These are phyloP conservation scores for Zoysia matrella DNA, from an alignment of 202 grass and related monocot species.

Conservation along the genomic window DNA sequence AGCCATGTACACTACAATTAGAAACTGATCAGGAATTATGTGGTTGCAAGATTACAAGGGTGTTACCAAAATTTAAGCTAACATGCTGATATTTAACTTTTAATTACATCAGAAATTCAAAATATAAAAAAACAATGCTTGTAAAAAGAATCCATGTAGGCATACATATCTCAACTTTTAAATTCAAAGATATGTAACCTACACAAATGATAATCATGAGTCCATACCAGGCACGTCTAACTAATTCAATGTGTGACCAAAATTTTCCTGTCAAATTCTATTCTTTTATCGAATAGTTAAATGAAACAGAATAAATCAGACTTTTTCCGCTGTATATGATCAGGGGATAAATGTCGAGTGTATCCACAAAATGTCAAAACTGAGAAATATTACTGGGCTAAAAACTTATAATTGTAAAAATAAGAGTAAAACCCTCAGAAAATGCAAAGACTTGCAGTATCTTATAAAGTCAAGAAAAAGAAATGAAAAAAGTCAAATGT, in stretches of 20 bases:
- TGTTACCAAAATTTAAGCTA: constrained; percentile 9
- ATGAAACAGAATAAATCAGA: background rate
- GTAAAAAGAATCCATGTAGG: no score
- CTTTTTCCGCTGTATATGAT: constrained; percentile 13
- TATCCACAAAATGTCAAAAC: no score
- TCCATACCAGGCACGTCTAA: background rate
- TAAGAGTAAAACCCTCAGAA: background rate
- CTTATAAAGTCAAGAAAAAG: background rate
- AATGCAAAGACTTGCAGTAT: background rate
- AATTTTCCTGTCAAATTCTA: constrained; percentile 1
- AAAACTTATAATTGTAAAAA: constrained; percentile 12
- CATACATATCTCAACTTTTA: no score
- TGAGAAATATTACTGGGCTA: background rate
- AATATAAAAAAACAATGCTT: no score
- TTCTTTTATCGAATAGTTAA: background rate
- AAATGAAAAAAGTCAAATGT: no score
- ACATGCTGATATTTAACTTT: background rate
- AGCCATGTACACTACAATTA: constrained; percentile 15
- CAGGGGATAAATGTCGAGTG: background rate
- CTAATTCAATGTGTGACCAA: background rate
- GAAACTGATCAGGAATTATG: background rate
- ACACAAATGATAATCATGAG: background rate
- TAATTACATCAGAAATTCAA: no score
- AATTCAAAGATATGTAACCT: constrained; percentile 1
- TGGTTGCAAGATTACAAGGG: background rate